A percentile compares a stretch with the other conserved stretches of the same genome.
Conservation (phyloP, 129 eudicot genomes). For the Kitagawia praeruptora region DNA sequence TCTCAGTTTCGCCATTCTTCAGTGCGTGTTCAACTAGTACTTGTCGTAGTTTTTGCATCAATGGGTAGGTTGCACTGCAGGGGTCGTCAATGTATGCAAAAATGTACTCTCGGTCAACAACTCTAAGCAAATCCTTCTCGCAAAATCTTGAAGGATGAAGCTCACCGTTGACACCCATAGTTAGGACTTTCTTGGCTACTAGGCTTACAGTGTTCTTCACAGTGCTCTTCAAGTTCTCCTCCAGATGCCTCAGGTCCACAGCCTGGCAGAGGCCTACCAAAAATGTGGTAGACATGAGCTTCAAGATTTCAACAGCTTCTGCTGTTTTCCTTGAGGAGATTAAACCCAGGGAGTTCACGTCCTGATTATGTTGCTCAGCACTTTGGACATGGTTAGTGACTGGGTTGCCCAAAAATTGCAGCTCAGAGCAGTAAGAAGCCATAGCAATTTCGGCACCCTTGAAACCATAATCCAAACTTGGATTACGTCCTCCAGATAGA, state of each 20-base stretch:
- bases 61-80: constrained; percentile 50
- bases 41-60: constrained; percentile 69
- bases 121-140: constrained; percentile 58
- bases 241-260: constrained; percentile 68
- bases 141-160: constrained; percentile 66
- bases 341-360: constrained; percentile 72
- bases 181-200: constrained; percentile 56
- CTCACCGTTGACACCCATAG: constrained; percentile 56
- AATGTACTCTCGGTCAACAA: constrained; percentile 54
- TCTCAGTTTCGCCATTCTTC: constrained; percentile 42
- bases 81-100: constrained; percentile 60
- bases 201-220: constrained; percentile 71
- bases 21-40: constrained; percentile 64
- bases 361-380: constrained; percentile 93
- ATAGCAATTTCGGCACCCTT: constrained; percentile 80
- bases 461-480: constrained; percentile 79
- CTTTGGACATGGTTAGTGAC: constrained; percentile 84
- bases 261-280: constrained; percentile 77
- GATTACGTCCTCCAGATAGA: constrained; percentile 66
- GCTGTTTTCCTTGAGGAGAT: constrained; percentile 67
- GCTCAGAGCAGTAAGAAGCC: constrained; percentile 84
- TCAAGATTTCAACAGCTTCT: constrained; percentile 72
- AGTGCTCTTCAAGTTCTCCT: constrained; percentile 56
- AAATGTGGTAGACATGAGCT: constrained; percentile 68
- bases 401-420: constrained; percentile 75